phyloP scores from a whole-genome alignment of 805 yeast genomes.

The Nematodospora valgi region DNA sequence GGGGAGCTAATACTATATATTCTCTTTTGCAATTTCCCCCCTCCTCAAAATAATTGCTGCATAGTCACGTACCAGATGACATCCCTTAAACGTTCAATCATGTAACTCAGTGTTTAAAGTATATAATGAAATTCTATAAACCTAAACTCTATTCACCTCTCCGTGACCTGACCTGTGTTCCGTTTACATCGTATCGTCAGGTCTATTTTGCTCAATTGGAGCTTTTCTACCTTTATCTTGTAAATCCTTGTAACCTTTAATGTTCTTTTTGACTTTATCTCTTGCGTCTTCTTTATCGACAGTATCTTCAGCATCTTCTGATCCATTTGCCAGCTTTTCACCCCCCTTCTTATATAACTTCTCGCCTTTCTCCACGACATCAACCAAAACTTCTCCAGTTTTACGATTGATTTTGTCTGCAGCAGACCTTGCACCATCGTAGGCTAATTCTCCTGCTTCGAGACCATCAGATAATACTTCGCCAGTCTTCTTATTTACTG shows the following conservation, averaged over 20 bases:
- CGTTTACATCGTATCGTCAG: conserved; percentile 39
- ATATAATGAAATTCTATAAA: too few species aligned
- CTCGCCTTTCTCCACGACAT: conserved; percentile 24
- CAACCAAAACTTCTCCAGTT: conserved; percentile 31
- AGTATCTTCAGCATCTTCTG: conserved; percentile 9
- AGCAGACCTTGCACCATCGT: conserved; percentile 10
- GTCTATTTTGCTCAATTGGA: conserved; percentile 43
- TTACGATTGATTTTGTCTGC: conserved; percentile 30
- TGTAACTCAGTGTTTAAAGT: too few species aligned
- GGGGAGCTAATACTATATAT: too few species aligned
- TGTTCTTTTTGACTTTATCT: conserved; percentile 17
- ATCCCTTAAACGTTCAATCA: too few species aligned
- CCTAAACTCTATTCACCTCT: too few species aligned
- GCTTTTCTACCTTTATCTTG: conserved; percentile 43
- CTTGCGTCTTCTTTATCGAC: conserved; percentile 18
- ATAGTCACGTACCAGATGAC: too few species aligned
- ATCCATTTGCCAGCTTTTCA: conserved; percentile 11
- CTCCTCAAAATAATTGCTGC: too few species aligned
- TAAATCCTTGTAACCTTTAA: conserved; percentile 35
- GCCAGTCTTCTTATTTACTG: conserved; percentile 28
- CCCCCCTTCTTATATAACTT: conserved; percentile 14
- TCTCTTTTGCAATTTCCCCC: too few species aligned
- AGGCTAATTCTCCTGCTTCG: conserved; percentile 17
- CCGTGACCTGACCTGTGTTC: too few species aligned
- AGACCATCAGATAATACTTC: conserved; percentile 31